A percentile compares a stretch with the other conserved stretches of the same genome.
These are phyloP conservation scores for Pseudocercospora crystallina DNA, from an alignment of 2,329 filamentous ascomycete genomes.

Conservation along the genomic window DNA sequence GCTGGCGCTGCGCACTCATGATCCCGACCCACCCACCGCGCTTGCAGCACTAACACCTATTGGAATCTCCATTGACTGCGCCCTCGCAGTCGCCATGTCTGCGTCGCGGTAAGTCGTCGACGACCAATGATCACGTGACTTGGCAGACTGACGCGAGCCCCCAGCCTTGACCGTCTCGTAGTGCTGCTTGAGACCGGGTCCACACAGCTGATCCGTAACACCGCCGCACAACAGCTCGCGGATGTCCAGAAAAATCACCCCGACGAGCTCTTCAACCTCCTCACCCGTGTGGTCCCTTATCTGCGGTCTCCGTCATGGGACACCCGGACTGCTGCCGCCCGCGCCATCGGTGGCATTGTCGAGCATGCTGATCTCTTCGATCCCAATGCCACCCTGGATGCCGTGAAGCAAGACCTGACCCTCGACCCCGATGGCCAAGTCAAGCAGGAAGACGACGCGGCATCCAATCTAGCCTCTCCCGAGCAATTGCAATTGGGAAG, in stretches of 20 bases:
- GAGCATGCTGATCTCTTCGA: constrained; percentile 85
- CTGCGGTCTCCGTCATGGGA: constrained; percentile 96
- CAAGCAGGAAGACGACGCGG: constrained; percentile 57
- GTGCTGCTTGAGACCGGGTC: constrained; percentile 97
- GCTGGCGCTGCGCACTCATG: not conserved
- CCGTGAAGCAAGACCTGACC: constrained; percentile 38
- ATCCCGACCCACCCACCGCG: not conserved
- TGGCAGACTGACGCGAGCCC: constrained; percentile 1
- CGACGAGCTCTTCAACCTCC: constrained; percentile 92
- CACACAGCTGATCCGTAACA: constrained; percentile 92
- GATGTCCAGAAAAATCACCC: constrained; percentile 98
- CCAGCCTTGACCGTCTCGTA: constrained; percentile 44
- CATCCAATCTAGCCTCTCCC: constrained; percentile 21
- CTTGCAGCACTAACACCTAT: not conserved
- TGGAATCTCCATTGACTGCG: not conserved
- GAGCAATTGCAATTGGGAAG: constrained; percentile 70
- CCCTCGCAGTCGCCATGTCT: constrained; percentile 12
- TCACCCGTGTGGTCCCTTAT: constrained; percentile 93
- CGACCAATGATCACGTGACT: constrained; percentile 8
- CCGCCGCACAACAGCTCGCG: constrained; percentile 91
- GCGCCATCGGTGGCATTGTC: constrained; percentile 90
- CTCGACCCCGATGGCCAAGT: constrained; percentile 39
- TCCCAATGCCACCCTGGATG: constrained; percentile 56
- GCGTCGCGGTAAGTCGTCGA: constrained; percentile 9
- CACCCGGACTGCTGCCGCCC: constrained; percentile 87